These are phyloP conservation scores for Hippophae rhamnoides DNA, from an alignment of 306 rosid species.

Conservation along the genomic window DNA sequence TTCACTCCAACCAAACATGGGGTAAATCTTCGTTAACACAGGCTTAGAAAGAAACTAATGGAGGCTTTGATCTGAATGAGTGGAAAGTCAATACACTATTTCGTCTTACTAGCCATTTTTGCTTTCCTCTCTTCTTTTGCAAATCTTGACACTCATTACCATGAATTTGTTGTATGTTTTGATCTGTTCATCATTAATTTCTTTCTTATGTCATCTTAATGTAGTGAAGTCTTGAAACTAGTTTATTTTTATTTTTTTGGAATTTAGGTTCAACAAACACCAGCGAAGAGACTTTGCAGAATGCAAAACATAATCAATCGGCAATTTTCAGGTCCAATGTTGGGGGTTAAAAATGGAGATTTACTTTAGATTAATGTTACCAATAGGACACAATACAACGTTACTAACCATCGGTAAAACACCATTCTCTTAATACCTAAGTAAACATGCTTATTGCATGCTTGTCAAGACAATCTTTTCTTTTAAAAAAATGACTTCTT, in stretches of 20 bases:
- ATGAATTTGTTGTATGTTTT: constrained; percentile 59
- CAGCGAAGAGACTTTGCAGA: constrained; percentile 86
- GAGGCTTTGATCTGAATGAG: constrained; percentile 20
- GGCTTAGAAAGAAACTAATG: constrained; percentile 34
- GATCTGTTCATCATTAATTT: constrained; percentile 5
- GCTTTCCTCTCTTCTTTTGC: constrained; percentile 34
- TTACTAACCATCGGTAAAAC: constrained; percentile 67
- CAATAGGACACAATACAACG: constrained; percentile 53
- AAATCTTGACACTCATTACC: constrained; percentile 51
- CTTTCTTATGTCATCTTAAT: neutral
- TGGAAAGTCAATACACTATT: constrained; percentile 22
- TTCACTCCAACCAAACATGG: no score
- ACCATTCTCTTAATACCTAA: neutral
- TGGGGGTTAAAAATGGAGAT: constrained; percentile 60
- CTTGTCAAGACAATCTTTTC: neutral
- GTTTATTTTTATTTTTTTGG: constrained; percentile 3
- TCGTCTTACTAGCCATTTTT: constrained; percentile 30
- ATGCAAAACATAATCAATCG: constrained; percentile 56
- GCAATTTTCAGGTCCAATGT: constrained; percentile 72
- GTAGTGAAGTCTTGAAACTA: neutral
- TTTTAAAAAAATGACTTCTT: neutral
- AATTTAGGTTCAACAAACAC: constrained; percentile 36
- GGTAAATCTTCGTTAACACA: no score
- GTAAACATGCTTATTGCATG: neutral
- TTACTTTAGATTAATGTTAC: constrained; percentile 54